phyloP scores from a whole-genome alignment of 805 yeast species.

The Candida nemodendra region DNA sequence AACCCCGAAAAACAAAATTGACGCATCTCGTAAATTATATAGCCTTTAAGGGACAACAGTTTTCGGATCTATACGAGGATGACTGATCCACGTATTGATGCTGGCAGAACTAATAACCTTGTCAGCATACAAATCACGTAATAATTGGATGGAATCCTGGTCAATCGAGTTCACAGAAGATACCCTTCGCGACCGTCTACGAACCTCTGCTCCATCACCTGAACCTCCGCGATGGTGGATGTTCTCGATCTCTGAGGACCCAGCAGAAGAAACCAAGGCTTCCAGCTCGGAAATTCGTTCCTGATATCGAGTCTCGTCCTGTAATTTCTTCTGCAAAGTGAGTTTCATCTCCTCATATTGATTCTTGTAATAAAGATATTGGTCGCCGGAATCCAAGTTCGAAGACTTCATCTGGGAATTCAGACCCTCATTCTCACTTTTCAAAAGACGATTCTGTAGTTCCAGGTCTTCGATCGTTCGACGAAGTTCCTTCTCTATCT shows the following conservation, averaged over 20 bases:
- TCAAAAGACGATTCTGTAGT: constrained; percentile 10
- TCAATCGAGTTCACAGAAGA: constrained; percentile 10
- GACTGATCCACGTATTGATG: constrained; percentile 17
- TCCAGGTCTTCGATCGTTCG: background rate
- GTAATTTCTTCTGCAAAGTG: constrained; percentile 10
- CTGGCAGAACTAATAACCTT: constrained; percentile 8
- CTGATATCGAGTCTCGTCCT: constrained; percentile 7
- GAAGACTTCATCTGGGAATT: constrained; percentile 3
- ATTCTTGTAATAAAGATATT: constrained; percentile 12
- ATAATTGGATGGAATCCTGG: constrained; percentile 18
- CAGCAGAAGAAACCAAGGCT: background rate
- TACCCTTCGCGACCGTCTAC: background rate
- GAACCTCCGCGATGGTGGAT: background rate
- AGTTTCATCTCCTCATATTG: constrained; percentile 19
- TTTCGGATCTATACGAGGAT: constrained; percentile 14
- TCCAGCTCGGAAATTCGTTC: constrained; percentile 5
- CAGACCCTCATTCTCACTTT: constrained; percentile 8
- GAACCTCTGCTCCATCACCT: background rate
- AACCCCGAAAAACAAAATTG: too few relatives aligned
- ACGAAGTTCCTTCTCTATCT: constrained; percentile 2
- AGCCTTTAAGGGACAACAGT: too few relatives aligned
- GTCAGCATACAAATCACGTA: constrained; percentile 15
- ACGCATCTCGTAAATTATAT: too few relatives aligned
- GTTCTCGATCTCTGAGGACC: constrained; percentile 1
- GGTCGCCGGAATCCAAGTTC: constrained; percentile 9